Base-by-base conservation (phyloP, 2,329 filamentous ascomycete species). In the Colletotrichum lindemuthianum region DNA sequence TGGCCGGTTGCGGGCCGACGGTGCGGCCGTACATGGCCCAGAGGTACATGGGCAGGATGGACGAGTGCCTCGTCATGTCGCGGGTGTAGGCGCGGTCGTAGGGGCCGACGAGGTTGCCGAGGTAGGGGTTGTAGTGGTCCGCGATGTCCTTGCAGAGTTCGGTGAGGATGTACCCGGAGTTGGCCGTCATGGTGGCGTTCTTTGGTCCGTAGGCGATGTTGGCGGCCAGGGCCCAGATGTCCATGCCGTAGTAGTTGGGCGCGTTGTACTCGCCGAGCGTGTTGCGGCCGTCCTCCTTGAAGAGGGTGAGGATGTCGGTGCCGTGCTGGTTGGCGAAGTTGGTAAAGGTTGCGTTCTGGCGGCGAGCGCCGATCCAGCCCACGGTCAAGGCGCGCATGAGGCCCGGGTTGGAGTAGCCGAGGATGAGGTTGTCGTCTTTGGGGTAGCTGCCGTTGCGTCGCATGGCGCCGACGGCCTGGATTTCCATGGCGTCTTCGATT, bases 21-120 rank as follows among this genome's bases (percentile, higher is more conserved):
- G 75, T 74, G 44, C 77, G 74, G 0, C 79, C 80, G 55, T 75
- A 81, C 9, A 82, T 67, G 5, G 77, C 76, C 79, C 80, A 82
- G 71, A 75, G 79, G 66, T 76, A 80, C 56, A 79, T 70, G 10
- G 75, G 74, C n/a, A 81, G 67, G 43, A 81, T 77, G 0, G 78
- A 71, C 2, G 75, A 77, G 63, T 81, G 77, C 6, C 70, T 70
- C 1, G 76, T 77, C 65, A 77, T 77, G 61, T 79, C 77, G n/a
- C 76, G 70, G 4, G 74, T 76, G 67, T 78, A 78, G 7, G 76
- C 76, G 12, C 76, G 71, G 65, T 78, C 75, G 51, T 77, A 78
- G 0, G 75, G 76, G 0, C 75, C 76, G 0, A 70, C 76, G 55
- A 77, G 69, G 54, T 76, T 76, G 2, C 72, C 73, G 33, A 77